phyloP scores from a whole-genome alignment of 1,284 basidiomycete species.

The Irpex sp. region DNA sequence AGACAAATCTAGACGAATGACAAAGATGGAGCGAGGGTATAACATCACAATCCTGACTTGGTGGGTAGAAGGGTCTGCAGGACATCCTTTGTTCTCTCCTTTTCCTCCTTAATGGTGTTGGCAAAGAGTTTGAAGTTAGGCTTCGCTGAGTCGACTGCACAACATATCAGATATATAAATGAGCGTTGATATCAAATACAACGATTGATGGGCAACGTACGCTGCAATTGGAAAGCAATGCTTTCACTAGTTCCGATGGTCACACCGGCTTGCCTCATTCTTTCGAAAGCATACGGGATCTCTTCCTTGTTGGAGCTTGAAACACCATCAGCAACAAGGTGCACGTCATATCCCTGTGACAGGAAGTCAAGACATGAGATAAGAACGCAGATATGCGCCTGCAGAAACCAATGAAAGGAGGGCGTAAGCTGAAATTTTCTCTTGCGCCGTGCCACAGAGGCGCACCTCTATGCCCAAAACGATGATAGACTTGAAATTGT shows the following conservation, averaged over 20 bases:
- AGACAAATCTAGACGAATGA: too few species aligned
- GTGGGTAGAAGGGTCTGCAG: constrained; percentile 17
- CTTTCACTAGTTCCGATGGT: constrained; percentile 82
- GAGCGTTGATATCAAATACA: background rate
- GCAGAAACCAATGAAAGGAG: background rate
- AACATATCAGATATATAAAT: background rate
- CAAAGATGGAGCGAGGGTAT: too few species aligned
- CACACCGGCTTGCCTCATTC: constrained; percentile 74
- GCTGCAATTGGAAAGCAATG: constrained; percentile 73
- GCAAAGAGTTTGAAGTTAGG: constrained; percentile 76
- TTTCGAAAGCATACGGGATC: constrained; percentile 56
- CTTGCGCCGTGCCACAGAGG: constrained; percentile 2
- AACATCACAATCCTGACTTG: constrained; percentile 1
- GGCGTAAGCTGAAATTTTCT: background rate
- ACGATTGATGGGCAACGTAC: constrained; percentile 28
- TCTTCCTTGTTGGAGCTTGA: constrained; percentile 78
- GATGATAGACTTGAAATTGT: constrained; percentile 57
- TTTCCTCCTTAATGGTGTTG: constrained; percentile 73
- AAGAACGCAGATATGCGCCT: constrained; percentile 82
- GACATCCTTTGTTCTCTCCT: constrained; percentile 46
- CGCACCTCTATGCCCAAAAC: constrained; percentile 84
- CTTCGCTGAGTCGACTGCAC: constrained; percentile 57
- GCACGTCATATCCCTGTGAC: constrained; percentile 50
- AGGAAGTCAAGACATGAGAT: constrained; percentile 77
- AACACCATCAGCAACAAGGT: constrained; percentile 82